Conservation (phyloP, 2,329 filamentous ascomycete species). For the Gyromitra esculenta region DNA sequence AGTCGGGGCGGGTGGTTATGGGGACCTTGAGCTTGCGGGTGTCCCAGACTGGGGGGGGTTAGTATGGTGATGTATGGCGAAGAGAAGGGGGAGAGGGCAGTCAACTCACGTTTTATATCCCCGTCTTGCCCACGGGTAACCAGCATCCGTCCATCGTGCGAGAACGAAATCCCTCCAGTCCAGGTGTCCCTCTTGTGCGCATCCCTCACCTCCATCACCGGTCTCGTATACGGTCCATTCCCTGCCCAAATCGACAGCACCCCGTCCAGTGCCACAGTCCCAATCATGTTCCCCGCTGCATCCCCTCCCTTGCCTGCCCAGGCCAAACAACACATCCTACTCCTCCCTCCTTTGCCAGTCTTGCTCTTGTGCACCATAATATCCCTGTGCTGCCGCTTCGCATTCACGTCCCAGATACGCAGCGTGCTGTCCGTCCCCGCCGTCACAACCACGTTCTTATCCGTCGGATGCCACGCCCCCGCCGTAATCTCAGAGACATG, state of each 20-base stretch:
- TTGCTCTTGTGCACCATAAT: conserved; percentile 96
- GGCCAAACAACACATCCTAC: conserved; percentile 89
- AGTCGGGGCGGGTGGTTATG: conserved; percentile 79
- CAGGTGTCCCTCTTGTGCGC: conserved; percentile 86
- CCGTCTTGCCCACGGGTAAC: conserved; percentile 85
- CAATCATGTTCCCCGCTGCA: conserved; percentile 80
- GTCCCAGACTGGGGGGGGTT: conserved; percentile 75
- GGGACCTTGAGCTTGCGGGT: conserved; percentile 93
- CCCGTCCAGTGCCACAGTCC: conserved; percentile 86
- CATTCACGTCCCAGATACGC: conserved; percentile 96
- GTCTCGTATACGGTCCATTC: conserved; percentile 83
- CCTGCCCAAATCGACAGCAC: conserved; percentile 91
- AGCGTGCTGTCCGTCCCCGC: conserved; percentile 94
- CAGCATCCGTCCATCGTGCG: conserved; percentile 86
- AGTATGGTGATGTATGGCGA: conserved; percentile 10
- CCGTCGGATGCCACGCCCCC: conserved; percentile 88
- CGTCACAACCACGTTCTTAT: conserved; percentile 85
- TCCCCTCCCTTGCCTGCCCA: conserved; percentile 70
- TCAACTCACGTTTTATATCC: conserved; percentile 73
- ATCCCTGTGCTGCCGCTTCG: conserved; percentile 87
- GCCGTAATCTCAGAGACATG: conserved; percentile 92
- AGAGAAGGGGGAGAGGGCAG: not conserved
- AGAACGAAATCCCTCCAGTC: conserved; percentile 92
- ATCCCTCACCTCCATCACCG: conserved; percentile 81
- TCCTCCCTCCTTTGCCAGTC: conserved; percentile 86